Conservation (phyloP, 179 eudicot genomes). For the Carnegiea gigantea region DNA sequence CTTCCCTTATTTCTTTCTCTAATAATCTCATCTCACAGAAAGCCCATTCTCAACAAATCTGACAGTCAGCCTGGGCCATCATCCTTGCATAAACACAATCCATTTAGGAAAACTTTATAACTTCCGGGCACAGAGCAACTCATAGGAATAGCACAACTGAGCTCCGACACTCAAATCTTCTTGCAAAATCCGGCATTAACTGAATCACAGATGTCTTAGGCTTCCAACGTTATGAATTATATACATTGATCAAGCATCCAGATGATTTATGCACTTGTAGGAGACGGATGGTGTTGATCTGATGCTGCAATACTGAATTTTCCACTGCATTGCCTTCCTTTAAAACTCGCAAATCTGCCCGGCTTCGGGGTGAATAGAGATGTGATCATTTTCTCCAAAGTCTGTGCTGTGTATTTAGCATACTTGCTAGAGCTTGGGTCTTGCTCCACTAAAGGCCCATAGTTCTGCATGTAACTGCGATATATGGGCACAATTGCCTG, state of each 20-base stretch:
- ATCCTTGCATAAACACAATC: neutral
- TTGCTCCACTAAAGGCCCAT: conserved; percentile 97
- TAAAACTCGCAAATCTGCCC: conserved; percentile 61
- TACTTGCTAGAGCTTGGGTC: conserved; percentile 87
- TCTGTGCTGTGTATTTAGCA: conserved; percentile 80
- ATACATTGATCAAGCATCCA: conserved; percentile 24
- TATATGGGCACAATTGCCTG: conserved; percentile 95
- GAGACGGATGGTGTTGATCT: conserved; percentile 51
- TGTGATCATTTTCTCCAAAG: conserved; percentile 72
- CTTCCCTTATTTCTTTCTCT: conserved; percentile 24
- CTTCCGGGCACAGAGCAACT: no score
- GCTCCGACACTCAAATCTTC: neutral
- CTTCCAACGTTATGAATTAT: conserved; percentile 19
- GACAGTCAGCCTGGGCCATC: conserved; percentile 4
- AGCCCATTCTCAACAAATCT: neutral
- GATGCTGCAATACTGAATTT: conserved; percentile 60
- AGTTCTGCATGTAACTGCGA: conserved; percentile 97
- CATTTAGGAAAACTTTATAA: no score
- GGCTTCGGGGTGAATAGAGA: conserved; percentile 74
- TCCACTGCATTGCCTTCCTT: conserved; percentile 68
- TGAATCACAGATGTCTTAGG: conserved; percentile 9
- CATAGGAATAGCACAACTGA: no score
- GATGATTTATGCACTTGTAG: conserved; percentile 32
- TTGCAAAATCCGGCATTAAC: neutral
- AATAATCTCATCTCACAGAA: neutral